A percentile compares a stretch with the other conserved stretches of the same genome.
phyloP scores from a whole-genome alignment of 805 yeast species.

The Priceomyces haplophilus region DNA sequence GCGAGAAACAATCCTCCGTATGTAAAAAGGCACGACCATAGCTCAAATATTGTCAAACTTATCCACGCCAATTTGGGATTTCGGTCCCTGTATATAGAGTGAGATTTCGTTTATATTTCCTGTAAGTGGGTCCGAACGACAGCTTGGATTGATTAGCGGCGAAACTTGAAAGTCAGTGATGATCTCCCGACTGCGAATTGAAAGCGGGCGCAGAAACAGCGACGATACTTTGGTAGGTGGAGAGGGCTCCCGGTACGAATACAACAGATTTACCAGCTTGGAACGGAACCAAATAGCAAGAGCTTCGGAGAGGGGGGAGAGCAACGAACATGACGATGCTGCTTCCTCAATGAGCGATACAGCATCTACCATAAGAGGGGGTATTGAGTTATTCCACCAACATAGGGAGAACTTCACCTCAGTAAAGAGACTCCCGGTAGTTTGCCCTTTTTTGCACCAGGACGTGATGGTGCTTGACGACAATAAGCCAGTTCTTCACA shows the following conservation, averaged over 20 bases:
- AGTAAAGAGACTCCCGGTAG: slow-evolving; percentile 15
- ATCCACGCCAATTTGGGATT: background rate
- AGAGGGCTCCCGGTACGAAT: background rate
- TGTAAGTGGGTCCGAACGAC: too few species aligned
- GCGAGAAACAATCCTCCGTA: background rate
- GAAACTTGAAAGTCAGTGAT: background rate
- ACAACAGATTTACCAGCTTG: too few species aligned
- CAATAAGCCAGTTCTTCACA: slow-evolving; percentile 17
- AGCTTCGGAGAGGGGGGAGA: background rate
- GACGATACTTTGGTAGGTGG: slow-evolving; percentile 1
- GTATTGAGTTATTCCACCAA: slow-evolving; percentile 13
- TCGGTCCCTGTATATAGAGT: background rate
- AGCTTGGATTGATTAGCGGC: too few species aligned
- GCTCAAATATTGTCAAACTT: background rate
- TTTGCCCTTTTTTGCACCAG: slow-evolving; percentile 18
- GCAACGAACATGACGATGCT: slow-evolving; percentile 4
- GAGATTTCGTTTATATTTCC: too few species aligned
- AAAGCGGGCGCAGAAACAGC: background rate
- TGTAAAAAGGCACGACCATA: slow-evolving; percentile 3
- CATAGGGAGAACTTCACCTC: slow-evolving; percentile 10
- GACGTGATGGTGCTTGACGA: slow-evolving; percentile 14
- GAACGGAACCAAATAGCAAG: background rate
- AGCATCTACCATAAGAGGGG: slow-evolving; percentile 18
- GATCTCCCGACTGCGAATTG: background rate
- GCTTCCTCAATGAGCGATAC: slow-evolving; percentile 11